A percentile compares a stretch with the other conserved stretches of the same genome.
These are phyloP conservation scores for Tolypocladium tundrense DNA, from an alignment of 2,329 filamentous ascomycete species.

Conservation along the genomic window DNA sequence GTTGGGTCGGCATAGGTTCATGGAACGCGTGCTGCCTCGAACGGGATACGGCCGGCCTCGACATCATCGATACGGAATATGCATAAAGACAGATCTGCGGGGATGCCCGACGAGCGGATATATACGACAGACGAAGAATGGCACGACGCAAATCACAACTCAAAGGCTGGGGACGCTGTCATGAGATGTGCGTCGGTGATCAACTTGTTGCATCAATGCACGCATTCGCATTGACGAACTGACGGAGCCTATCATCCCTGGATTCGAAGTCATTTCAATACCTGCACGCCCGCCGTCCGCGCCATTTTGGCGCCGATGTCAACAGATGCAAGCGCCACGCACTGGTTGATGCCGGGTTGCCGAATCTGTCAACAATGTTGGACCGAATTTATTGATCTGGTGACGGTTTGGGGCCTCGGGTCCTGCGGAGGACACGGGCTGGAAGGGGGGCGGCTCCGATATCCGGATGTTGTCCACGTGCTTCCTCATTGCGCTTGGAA, in stretches of 20 bases:
- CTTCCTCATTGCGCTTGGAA: not conserved
- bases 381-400: not conserved
- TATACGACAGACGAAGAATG: not conserved
- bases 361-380: too few species aligned
- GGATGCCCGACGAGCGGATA: not conserved
- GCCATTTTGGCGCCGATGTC: not conserved
- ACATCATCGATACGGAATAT: not conserved
- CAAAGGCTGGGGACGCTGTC: not conserved
- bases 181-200: not conserved
- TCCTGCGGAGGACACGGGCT: not conserved
- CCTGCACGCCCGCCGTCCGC: not conserved
- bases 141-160: not conserved
- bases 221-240: not conserved
- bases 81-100: not conserved
- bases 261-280: not conserved
- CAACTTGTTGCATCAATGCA: not conserved
- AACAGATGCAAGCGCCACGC: not conserved
- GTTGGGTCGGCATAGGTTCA: slow-evolving; percentile 5
- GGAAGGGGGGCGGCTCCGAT: not conserved
- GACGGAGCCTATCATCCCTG: not conserved
- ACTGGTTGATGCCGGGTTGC: not conserved
- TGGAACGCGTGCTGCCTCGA: not conserved
- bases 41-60: not conserved
- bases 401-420: too few species aligned
- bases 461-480: not conserved